Base-by-base conservation (phyloP, 495 filamentous ascomycete species). In the Penicillium verhagenii region DNA sequence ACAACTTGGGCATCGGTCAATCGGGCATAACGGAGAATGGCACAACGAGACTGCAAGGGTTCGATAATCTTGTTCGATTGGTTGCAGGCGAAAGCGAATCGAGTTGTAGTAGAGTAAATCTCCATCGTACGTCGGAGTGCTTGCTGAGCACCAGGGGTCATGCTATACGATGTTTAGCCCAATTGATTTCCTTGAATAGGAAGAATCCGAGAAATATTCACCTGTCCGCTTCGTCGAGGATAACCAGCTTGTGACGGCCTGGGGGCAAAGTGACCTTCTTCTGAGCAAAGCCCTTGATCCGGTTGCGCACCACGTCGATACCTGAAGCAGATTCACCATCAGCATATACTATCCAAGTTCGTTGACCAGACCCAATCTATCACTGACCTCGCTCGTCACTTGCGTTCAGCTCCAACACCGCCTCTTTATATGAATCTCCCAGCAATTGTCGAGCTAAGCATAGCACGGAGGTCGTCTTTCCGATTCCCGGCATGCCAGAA, bases 1-100 rank as follows among this genome's bases (percentile, higher is more conserved):
- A 96, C 90, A 14, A 99, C 85, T 63, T 99, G 94, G 10, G 82
- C 85, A 64, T 99, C 94, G 2, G 93, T 96, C 53, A 99, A 78
- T 49, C 92, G 85, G 18, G 92, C 85, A 72, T 96, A 99, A 37
- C 95, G 88, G 29, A 99, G 86, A 64, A 99, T 97, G 4, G 94
- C 94, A 65, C 94, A 99, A 50, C 94, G 85, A 11, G 91, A 96
- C 71, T 99, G 94, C 38, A 99, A 76, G 8, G 94, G 95, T 71
- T 99, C 94, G 73, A 99, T 99, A 70, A 99, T 97, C 75, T 97
- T 99, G 76, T 97, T 99, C 52, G 87, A 92, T 71, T 96, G 91
- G 70, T 99, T 99, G 78, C 95, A 97, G 8, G 94, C 94, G 63
- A 99, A 97, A 0, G 94, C 95, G 71, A 99, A 99, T 55, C 94